Conservation (phyloP, 768 basidiomycete species). For the Tulasnella sp. region DNA sequence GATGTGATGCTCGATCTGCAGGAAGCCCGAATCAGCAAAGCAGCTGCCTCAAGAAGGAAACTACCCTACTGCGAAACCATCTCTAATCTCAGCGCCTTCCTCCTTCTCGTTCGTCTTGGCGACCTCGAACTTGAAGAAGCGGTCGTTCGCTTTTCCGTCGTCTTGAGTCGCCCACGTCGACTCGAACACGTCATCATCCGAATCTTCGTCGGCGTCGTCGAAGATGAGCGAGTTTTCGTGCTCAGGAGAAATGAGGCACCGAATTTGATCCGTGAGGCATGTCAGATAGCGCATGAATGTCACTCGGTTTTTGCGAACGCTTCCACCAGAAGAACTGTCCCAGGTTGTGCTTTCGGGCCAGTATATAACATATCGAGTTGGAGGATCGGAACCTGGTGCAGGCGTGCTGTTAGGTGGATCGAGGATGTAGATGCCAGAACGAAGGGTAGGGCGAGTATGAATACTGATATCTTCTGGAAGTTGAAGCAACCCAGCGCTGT, state of each 20-base stretch:
- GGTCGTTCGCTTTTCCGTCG: slow-evolving; percentile 39
- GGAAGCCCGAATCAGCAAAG: too few species aligned
- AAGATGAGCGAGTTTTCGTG: slow-evolving; percentile 44
- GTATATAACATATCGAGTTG: slow-evolving; percentile 45
- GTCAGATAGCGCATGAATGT: slow-evolving; percentile 64
- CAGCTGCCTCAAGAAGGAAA: too few species aligned
- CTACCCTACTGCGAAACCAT: slow-evolving; percentile 47
- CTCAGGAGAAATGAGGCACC: slow-evolving; percentile 49
- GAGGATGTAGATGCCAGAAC: slow-evolving; percentile 18
- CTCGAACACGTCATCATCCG: slow-evolving; percentile 31
- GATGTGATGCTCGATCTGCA: background rate
- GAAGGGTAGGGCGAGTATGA: background rate
- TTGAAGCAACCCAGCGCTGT: background rate
- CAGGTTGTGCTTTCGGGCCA: slow-evolving; percentile 53
- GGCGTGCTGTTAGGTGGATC: background rate
- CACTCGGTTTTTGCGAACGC: slow-evolving; percentile 50
- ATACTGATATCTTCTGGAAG: background rate
- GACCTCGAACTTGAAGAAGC: slow-evolving; percentile 24
- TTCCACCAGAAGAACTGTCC: slow-evolving; percentile 46
- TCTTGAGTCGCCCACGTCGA: slow-evolving; percentile 30
- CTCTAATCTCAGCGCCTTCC: slow-evolving; percentile 38
- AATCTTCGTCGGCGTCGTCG: slow-evolving; percentile 29
- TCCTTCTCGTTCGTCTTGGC: slow-evolving; percentile 15
- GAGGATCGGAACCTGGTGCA: background rate
- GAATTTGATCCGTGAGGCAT: slow-evolving; percentile 54